Percentiles rank a stretch among this genome's conserved stretches.
Evolutionary conservation across 331 rosid species (phyloP).

Genomic region (Quercus tomentella): DNA sequence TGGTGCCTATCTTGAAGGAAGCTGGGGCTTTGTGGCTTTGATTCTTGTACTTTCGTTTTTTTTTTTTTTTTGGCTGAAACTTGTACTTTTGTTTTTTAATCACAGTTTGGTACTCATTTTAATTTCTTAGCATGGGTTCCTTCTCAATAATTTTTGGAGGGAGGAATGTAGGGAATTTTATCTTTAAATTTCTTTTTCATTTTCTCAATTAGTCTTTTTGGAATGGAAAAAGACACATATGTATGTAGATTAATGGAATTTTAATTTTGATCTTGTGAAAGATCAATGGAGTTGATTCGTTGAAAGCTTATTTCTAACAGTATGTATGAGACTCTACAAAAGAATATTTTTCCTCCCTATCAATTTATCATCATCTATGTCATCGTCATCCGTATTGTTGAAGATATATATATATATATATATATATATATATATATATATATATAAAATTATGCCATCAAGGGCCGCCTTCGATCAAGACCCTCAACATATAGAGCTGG

Average conservation of each 20-base stretch:
- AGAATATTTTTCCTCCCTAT: neutral
- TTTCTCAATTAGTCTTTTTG: neutral
- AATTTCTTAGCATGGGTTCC: neutral
- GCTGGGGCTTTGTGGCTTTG: slow-evolving; percentile 99
- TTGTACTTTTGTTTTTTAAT: neutral
- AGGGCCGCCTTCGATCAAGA: neutral
- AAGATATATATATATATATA: neutral
- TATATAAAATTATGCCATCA: neutral
- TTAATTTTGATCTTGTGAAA: neutral
- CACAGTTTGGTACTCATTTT: neutral
- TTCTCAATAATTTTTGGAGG: neutral
- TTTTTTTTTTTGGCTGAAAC: no score
- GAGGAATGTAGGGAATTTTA: neutral
- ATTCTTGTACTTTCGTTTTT: neutral
- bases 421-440: no score
- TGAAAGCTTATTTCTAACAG: neutral
- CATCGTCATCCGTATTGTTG: neutral
- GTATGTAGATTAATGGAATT: neutral
- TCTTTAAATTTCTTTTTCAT: neutral
- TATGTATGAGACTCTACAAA: neutral
- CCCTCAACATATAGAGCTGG: neutral
- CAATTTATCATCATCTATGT: neutral
- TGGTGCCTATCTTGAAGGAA: slow-evolving; percentile 76
- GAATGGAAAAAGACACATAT: neutral
- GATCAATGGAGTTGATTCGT: neutral